Base-by-base conservation (phyloP, 352 stramenopile species). In the Pythium scleroteichum region DNA sequence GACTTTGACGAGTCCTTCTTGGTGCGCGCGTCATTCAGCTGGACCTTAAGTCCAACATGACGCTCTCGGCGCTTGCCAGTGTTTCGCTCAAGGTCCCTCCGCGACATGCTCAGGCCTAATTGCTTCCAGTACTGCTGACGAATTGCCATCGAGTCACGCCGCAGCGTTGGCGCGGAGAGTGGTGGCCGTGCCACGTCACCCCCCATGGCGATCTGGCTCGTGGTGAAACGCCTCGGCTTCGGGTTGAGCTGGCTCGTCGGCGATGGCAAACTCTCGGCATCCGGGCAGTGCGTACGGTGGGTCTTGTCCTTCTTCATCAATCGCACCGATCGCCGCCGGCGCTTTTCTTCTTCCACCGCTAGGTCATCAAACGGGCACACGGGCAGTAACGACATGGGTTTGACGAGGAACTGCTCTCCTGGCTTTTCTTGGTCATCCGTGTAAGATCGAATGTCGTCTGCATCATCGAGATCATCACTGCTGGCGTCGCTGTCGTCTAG, bases 111-210 rank as follows among this genome's bases (percentile, higher is more conserved):
- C 35, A 95, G 81, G 27, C 87, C 87, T 10, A 95, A 64, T 59
- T 95, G 85, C 54, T 75, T 94, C 87, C 81, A 92, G 63, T 95
- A 95, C 63, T 94, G 79, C 63, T 89, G 79, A 39, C 87, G 82
- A 51, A 95, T 92, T 4, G 83, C 82, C 61, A 88, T 88, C 20
- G 79, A 89, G 66, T 95, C 87, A 54, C 87, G 87, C 41, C 84
- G 83, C 27, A 90, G 69, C 45, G 78, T 66, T 22, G 77, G 69
- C 2, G 69, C 42, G 6, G 64, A 53, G 20, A 60, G 53, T 49
- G 35, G 61, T 35, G 53, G 49, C 32, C 44, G 67, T 32, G 44
- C 46, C 6, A 68, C 60, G 19, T 68, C 60, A 20, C 46, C 53
- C 5, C 60, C 60, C 9, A 26, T 17, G 2, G 38, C 52, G 35